Conservation (phyloP, 2,329 filamentous ascomycete species). For the Ascochyta viciae-villosae region DNA sequence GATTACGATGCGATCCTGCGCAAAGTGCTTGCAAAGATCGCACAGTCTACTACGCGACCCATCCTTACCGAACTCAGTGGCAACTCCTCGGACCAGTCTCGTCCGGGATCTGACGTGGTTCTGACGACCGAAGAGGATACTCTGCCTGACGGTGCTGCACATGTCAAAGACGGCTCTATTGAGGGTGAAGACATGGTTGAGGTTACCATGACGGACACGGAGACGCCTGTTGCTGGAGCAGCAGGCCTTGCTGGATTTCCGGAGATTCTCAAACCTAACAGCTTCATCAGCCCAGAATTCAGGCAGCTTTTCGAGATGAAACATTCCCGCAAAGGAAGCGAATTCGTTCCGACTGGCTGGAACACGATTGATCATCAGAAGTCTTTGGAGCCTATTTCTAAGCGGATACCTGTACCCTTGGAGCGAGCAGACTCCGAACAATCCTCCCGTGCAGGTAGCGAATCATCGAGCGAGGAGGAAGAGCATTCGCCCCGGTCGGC, state of each 20-base stretch:
- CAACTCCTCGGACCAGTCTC: conserved; percentile 58
- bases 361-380: conserved; percentile 66
- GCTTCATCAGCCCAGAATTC: conserved; percentile 70
- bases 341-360: conserved; percentile 74
- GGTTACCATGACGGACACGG: conserved; percentile 78
- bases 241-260: conserved; percentile 29
- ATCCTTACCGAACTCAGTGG: conserved; percentile 63
- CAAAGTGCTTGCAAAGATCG: conserved; percentile 79
- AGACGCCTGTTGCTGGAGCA: conserved; percentile 36
- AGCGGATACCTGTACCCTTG: conserved; percentile 50
- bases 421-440: conserved; percentile 46
- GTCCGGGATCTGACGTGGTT: conserved; percentile 72
- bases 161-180: conserved; percentile 78
- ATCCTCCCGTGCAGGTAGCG: conserved; percentile 30
- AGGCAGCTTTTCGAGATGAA: conserved; percentile 74
- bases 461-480: conserved; percentile 47
- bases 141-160: conserved; percentile 72
- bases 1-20: conserved; percentile 75
- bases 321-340: conserved; percentile 63
- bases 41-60: conserved; percentile 75
- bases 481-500: conserved; percentile 38
- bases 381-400: conserved; percentile 62
- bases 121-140: conserved; percentile 68
- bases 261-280: conserved; percentile 59
- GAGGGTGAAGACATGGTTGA: conserved; percentile 92